Conservation (phyloP, 768 basidiomycete genomes). For the Psilocybe cubensis region DNA sequence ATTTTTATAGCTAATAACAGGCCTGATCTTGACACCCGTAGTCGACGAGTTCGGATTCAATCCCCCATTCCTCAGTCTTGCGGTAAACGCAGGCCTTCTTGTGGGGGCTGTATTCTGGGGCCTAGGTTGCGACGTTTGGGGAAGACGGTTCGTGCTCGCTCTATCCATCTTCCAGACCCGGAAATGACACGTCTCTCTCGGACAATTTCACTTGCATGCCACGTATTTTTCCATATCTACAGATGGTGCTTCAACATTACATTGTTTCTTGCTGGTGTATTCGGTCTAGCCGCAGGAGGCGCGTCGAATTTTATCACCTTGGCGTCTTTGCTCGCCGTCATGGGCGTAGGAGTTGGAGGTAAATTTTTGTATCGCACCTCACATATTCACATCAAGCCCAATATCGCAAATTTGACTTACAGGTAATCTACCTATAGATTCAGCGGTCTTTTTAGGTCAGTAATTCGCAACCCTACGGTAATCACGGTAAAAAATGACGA, state of each 20-base stretch:
- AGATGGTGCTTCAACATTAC: slow-evolving; percentile 75
- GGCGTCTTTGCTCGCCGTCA: slow-evolving; percentile 54
- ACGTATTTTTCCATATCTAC: not conserved
- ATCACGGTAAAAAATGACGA: too few species aligned
- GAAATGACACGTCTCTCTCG: too few species aligned
- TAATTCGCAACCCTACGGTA: too few species aligned
- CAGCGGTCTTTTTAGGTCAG: slow-evolving; percentile 71
- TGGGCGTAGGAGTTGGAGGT: slow-evolving; percentile 74
- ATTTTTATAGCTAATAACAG: slow-evolving; percentile 57
- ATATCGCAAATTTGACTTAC: too few species aligned
- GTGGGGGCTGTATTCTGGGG: slow-evolving; percentile 74
- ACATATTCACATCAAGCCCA: too few species aligned
- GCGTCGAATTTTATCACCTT: slow-evolving; percentile 56
- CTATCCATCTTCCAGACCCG: not conserved
- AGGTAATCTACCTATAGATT: slow-evolving; percentile 74
- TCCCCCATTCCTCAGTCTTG: slow-evolving; percentile 65
- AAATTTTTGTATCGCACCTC: too few species aligned
- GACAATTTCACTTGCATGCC: too few species aligned
- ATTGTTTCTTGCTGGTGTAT: slow-evolving; percentile 66
- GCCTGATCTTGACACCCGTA: slow-evolving; percentile 65
- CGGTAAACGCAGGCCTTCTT: slow-evolving; percentile 68
- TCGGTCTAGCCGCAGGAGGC: slow-evolving; percentile 65
- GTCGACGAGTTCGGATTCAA: slow-evolving; percentile 65
- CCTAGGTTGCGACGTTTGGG: slow-evolving; percentile 71
- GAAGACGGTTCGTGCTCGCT: slow-evolving; percentile 48